These are phyloP conservation scores for Penicillium hordei DNA, from an alignment of 2,329 filamentous ascomycete species.

Conservation along the genomic window DNA sequence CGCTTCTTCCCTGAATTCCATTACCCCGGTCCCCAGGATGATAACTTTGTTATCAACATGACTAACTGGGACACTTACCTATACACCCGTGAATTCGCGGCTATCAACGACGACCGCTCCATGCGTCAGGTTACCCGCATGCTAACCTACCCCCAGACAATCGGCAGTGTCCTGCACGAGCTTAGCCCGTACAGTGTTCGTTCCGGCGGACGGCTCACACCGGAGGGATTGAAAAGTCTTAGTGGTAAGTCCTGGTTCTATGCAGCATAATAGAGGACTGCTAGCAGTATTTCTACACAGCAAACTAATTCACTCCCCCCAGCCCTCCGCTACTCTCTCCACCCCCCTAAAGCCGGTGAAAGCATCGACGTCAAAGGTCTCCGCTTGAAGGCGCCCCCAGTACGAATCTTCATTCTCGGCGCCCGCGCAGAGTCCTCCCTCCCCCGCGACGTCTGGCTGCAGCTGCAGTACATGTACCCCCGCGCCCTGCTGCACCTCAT, in stretches of 20 bases:
- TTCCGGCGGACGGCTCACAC: constrained; percentile 71
- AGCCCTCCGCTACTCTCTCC: constrained; percentile 91
- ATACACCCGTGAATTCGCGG: constrained; percentile 87
- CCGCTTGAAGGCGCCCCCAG: constrained; percentile 78
- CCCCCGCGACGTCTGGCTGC: constrained; percentile 89
- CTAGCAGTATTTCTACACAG: background rate
- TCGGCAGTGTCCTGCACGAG: constrained; percentile 90
- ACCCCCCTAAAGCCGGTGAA: constrained; percentile 78
- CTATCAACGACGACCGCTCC: constrained; percentile 84
- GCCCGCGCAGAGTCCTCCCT: constrained; percentile 97
- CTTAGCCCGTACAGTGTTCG: constrained; percentile 87
- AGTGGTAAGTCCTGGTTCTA: constrained; percentile 66
- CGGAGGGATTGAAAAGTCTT: constrained; percentile 89
- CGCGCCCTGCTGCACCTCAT: constrained; percentile 83
- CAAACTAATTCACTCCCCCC: constrained; percentile 1
- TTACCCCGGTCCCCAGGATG: constrained; percentile 84
- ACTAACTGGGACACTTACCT: constrained; percentile 98
- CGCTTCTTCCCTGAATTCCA: constrained; percentile 92
- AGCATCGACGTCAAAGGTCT: constrained; percentile 74
- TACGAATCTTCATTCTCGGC: constrained; percentile 89
- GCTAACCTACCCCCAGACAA: constrained; percentile 88
- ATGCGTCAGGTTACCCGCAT: constrained; percentile 92
- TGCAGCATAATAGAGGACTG: background rate
- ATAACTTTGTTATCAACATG: constrained; percentile 93
- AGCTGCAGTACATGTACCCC: constrained; percentile 94